phyloP scores from a whole-genome alignment of 2,329 filamentous ascomycete genomes.

The Magnaporthiopsis rhizophila region DNA sequence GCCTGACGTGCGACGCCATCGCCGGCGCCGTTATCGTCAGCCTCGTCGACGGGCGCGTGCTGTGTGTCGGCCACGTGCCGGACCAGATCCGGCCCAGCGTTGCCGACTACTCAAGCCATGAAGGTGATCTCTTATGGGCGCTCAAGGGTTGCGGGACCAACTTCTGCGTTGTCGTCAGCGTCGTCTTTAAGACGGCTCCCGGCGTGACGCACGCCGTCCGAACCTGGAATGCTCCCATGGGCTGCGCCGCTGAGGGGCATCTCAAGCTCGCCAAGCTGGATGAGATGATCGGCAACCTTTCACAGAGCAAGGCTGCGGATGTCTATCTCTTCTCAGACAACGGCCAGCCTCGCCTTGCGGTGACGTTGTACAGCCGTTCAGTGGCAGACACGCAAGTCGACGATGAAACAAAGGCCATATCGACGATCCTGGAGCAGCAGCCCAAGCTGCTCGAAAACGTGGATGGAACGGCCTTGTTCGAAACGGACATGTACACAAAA shows the following conservation, averaged over 20 bases:
- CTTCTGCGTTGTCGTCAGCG: conserved; percentile 47
- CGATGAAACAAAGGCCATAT: too few species aligned
- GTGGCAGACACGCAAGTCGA: conserved; percentile 17
- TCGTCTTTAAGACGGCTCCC: conserved; percentile 38
- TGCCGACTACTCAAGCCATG: conserved; percentile 35
- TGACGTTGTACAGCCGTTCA: conserved; percentile 28
- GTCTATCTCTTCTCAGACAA: conserved; percentile 46
- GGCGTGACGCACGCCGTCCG: conserved; percentile 31
- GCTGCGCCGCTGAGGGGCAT: conserved; percentile 21
- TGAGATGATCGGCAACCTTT: conserved; percentile 29
- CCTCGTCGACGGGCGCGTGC: conserved; percentile 30
- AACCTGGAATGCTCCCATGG: conserved; percentile 31
- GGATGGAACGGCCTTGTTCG: conserved; percentile 44
- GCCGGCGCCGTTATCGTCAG: conserved; percentile 52
- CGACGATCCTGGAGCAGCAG: too few species aligned
- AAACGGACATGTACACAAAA: conserved; percentile 53
- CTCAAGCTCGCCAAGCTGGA: conserved; percentile 32
- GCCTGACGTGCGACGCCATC: conserved; percentile 51
- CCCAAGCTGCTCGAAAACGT: too few species aligned
- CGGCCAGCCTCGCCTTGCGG: conserved; percentile 38
- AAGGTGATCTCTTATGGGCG: conserved; percentile 47
- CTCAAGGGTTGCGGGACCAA: conserved; percentile 52
- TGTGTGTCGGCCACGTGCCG: conserved; percentile 46
- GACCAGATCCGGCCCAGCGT: conserved; percentile 29
- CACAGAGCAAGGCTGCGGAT: conserved; percentile 38